phyloP scores from a whole-genome alignment of 345 rosid genomes.

The Gossypium anomalum region DNA sequence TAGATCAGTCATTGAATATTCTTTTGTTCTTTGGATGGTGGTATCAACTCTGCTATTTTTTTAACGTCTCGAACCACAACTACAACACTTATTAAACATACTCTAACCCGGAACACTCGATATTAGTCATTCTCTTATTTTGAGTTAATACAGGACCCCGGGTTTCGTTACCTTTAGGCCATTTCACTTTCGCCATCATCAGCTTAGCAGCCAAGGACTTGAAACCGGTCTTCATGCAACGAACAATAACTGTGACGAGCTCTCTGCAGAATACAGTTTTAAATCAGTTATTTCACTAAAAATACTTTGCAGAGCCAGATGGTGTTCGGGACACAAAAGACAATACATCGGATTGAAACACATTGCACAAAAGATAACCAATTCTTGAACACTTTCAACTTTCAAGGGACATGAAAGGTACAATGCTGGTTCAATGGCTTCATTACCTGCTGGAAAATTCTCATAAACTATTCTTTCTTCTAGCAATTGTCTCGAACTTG shows the following conservation, averaged over 20 bases:
- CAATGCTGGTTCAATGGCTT: not conserved
- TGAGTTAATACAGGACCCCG: slow-evolving; percentile 52
- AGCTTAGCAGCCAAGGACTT: slow-evolving; percentile 50
- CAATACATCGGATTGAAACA: not conserved
- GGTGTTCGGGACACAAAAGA: not conserved
- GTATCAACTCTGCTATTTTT: not conserved
- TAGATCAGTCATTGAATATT: not conserved
- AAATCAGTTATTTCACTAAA: not conserved
- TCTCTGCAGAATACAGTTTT: slow-evolving; percentile 44
- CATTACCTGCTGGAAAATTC: not conserved
- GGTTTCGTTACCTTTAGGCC: slow-evolving; percentile 66
- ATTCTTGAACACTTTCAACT: not conserved
- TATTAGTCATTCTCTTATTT: slow-evolving; percentile 44
- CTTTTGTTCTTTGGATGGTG: not conserved
- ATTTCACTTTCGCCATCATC: slow-evolving; percentile 40
- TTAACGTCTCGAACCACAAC: not conserved
- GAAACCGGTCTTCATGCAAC: slow-evolving; percentile 56
- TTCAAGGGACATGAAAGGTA: not conserved
- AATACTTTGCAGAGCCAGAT: not conserved
- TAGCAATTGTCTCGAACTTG: not conserved
- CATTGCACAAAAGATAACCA: not conserved
- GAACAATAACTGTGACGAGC: slow-evolving; percentile 37
- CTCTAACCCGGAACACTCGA: slow-evolving; percentile 46
- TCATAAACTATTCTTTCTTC: not conserved
- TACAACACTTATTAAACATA: slow-evolving; percentile 36